A percentile compares a stretch with the other conserved stretches of the same genome.
These are phyloP conservation scores for Dendrocalamus latiflorus DNA, from an alignment of 202 grass and related monocot genomes.

Conservation along the genomic window DNA sequence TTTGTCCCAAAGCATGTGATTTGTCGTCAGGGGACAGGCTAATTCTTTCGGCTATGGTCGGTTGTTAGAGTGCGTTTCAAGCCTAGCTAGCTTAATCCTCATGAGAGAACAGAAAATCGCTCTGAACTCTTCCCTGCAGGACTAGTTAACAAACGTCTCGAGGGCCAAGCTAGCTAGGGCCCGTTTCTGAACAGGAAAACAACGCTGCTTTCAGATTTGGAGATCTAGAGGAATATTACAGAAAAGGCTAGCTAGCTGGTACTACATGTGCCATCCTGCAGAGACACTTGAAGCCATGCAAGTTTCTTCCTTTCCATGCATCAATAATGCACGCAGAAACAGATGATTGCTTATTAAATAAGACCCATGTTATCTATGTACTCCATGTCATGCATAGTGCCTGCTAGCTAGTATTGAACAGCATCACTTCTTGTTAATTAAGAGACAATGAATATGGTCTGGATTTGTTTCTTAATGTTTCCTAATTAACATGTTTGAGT, in stretches of 20 bases:
- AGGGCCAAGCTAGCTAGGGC: background rate
- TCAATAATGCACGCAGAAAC: background rate
- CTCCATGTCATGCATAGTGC: background rate
- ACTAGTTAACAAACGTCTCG: background rate
- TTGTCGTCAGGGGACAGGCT: background rate
- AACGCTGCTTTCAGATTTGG: constrained; percentile 16
- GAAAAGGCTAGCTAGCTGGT: constrained; percentile 1
- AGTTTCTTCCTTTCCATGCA: background rate
- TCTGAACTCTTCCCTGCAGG: background rate
- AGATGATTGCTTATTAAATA: constrained; percentile 21
- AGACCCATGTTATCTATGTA: background rate
- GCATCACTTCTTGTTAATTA: background rate
- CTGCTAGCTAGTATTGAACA: background rate
- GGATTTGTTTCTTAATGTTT: background rate
- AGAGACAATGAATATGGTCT: background rate
- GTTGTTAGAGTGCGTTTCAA: background rate
- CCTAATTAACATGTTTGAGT: background rate
- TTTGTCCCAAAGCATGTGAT: too few relatives aligned
- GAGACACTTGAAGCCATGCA: background rate
- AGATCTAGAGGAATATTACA: constrained; percentile 27
- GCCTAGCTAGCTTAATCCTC: background rate
- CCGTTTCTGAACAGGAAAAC: constrained; percentile 11
- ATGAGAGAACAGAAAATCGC: background rate
- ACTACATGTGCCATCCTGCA: constrained; percentile 11
- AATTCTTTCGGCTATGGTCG: constrained; percentile 24